phyloP scores from a whole-genome alignment of 2,329 filamentous ascomycete species.

The Microascus cirrosus region DNA sequence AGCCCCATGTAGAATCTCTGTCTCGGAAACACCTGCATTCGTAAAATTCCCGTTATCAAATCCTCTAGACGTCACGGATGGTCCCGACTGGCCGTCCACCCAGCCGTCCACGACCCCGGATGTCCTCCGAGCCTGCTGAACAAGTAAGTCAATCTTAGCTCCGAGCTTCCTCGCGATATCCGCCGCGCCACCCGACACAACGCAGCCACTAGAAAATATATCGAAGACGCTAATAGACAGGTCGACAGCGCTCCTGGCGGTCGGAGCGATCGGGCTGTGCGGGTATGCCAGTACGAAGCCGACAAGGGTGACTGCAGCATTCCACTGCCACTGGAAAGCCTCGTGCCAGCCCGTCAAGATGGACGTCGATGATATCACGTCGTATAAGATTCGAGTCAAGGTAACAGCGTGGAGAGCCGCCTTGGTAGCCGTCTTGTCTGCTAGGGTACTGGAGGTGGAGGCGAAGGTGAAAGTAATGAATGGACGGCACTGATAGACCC shows the following conservation, averaged over 20 bases:
- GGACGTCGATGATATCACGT: conserved; percentile 14
- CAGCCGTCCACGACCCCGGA: background rate
- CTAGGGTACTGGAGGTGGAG: conserved; percentile 7
- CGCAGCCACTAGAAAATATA: background rate
- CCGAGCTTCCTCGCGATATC: background rate
- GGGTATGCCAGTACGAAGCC: background rate
- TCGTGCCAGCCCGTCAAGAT: conserved; percentile 17
- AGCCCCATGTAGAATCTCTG: background rate
- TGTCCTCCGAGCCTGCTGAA: background rate
- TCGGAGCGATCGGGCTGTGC: background rate
- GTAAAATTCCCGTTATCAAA: background rate
- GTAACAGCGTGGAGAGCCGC: conserved; percentile 15
- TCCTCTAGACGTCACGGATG: no score
- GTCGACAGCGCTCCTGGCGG: background rate
- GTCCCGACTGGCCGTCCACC: background rate
- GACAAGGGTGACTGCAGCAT: conserved; percentile 6
- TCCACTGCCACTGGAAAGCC: conserved; percentile 16
- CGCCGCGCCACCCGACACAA: background rate
- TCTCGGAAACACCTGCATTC: background rate
- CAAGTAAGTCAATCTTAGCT: background rate
- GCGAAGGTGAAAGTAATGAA: conserved; percentile 23
- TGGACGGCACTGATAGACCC: conserved; percentile 23
- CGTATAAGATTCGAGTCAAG: conserved; percentile 16
- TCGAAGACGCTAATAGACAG: background rate
- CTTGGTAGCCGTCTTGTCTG: conserved; percentile 13